Base-by-base conservation (phyloP, 2,329 filamentous ascomycete genomes). In the Lecanicillium sp. region DNA sequence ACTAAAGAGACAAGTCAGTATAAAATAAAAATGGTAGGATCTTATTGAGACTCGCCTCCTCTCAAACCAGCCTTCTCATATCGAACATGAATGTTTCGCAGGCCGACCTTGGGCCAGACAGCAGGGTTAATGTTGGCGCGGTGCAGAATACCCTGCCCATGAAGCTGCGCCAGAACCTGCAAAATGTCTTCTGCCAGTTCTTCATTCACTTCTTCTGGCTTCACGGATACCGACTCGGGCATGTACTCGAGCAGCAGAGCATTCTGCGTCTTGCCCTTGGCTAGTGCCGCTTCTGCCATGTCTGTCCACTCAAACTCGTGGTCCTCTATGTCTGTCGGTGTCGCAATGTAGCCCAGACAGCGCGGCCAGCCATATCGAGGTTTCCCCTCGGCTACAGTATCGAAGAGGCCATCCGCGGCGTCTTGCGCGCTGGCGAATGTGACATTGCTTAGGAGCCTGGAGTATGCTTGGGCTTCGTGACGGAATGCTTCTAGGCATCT, bases 231-330 rank as follows among this genome's bases (percentile, higher is more conserved):
- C 27, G 33, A 29, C 2, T 26, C 35, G 5, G 43, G 43, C 5
- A 46, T 46, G 26, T 46, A 39, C 17, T 46, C 43, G 15, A 46
- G 35, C 17, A 46, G 17, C 43, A 46, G 43, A n/a, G 32, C 43
- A 12, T 46, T 46, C 29, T 33, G 40, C 19, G 40, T 43, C 19
- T 42, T 26, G 12, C 39, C 21, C 29, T 23, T 24, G 12, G 20
- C 40, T 5, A n/a, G 12, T 6, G 40, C 40, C 7, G 40, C 40
- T 20, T 43, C 42, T 19, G 32, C 42, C 42, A 45, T 37, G 42
- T 43, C 40, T 24, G 40, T 33, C 40, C 40, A 43, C 24, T 33
- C 29, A 33, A 43, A 43, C 29, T 33, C 40, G 40, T 33, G 33
- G 19, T 43, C 40, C 3, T 24, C 40, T 2, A 43, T 24, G 4